phyloP scores from a whole-genome alignment of 306 rosid species.

The Trifolium repens region DNA sequence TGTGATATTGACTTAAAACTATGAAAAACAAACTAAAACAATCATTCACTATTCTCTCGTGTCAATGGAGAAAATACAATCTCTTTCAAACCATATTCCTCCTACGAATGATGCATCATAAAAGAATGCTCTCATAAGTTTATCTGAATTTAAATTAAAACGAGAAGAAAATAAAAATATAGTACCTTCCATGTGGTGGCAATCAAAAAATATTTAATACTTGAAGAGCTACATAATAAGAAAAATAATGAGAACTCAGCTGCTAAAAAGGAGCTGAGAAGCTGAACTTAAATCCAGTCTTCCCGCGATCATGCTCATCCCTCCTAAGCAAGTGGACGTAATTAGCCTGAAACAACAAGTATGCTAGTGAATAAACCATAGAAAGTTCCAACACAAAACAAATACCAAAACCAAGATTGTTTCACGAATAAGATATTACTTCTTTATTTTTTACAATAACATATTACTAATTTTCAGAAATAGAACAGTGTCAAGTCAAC shows the following conservation, averaged over 20 bases:
- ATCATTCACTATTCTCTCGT: too few relatives aligned
- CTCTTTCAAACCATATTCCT: constrained; percentile 15
- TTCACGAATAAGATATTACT: background rate
- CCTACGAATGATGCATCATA: constrained; percentile 10
- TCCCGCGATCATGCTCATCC: constrained; percentile 71
- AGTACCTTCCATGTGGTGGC: background rate
- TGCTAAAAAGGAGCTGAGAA: constrained; percentile 72
- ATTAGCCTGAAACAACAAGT: constrained; percentile 66
- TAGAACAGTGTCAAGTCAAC: constrained; percentile 28
- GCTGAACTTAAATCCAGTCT: constrained; percentile 84
- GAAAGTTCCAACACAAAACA: constrained; percentile 20
- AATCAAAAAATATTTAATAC: background rate
- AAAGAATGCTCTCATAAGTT: constrained; percentile 40
- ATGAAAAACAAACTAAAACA: too few relatives aligned
- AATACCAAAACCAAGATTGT: constrained; percentile 1
- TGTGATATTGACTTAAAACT: too few relatives aligned
- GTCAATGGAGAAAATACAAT: too few relatives aligned
- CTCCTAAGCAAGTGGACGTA: constrained; percentile 73
- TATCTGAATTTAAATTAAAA: constrained; percentile 34
- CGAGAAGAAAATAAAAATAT: constrained; percentile 26
- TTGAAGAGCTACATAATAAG: constrained; percentile 21
- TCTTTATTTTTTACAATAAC: too few relatives aligned
- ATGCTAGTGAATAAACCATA: constrained; percentile 27
- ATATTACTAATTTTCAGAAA: background rate
- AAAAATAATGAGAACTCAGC: constrained; percentile 24